Evolutionary conservation across 192 early-diverging fungal genomes (phyloP), one percentile per base, ranked within the genome.

Genomic region (Backusella morwellensis): DNA sequence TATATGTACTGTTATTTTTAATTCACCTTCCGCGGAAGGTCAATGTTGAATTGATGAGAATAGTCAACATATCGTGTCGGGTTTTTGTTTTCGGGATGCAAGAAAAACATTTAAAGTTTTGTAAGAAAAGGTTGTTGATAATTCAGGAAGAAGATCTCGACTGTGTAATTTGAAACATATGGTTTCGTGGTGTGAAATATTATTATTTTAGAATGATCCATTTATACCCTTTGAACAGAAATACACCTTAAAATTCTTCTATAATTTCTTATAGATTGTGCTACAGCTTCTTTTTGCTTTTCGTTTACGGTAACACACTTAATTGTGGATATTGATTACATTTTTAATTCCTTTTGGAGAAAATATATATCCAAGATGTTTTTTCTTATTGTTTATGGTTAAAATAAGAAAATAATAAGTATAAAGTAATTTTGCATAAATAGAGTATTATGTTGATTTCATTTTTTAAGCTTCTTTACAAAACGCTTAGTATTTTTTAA

Each of bases 141-240:
- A 11, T 63, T 26, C 26, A 29, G 26, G 23, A 3, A 63, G 5
- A 63, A 9, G 56, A 63, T 26, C 6, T 63, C 23, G 26, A 63
- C 21, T 26, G 12, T 63, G 0, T 63, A 3, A 63, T 63, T 63
- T 63, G 56, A 63, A 63, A 63, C 56, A 26, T 40, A 40, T 63
- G 56, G 11, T 63, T 26, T 63, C 56, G 56, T 63, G 56, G 56
- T 63, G 56, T 63, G 56, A 63, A 63, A 29, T 63, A 63, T 63
- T 63, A 63, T 63, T 63, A 63, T 63, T 63, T 63, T 63, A 63
- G 56, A 63, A 63, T 63, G 11, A 63, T 63, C 56, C 56, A 63
- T 63, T 63, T 63, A 63, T 63, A 63, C 56, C 56, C 56, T 63
- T 23, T 63, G 26, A n/a, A 63, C 9, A 29, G 21, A 29, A 63